Conservation (phyloP, 2,329 filamentous ascomycete species). For the Epichloe sibirici region DNA sequence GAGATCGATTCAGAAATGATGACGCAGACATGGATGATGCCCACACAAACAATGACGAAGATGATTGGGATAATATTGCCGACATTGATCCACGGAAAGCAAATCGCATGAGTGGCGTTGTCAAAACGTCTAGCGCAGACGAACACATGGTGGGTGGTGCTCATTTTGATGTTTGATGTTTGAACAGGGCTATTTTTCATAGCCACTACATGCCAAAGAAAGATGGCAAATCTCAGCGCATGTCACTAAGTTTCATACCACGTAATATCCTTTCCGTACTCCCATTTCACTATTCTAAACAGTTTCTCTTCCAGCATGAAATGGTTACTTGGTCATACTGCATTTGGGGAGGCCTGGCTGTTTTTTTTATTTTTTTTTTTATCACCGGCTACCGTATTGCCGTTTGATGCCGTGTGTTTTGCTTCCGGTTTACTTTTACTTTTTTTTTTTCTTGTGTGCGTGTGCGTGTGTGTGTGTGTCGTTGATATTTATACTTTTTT, state of each 20-base stretch:
- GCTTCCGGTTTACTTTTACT: neutral
- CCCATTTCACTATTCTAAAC: neutral
- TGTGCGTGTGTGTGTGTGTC: neutral
- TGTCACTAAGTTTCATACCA: neutral
- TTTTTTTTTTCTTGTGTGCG: neutral
- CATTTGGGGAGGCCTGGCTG: constrained; percentile 1
- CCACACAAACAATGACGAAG: constrained; percentile 29
- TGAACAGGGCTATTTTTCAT: constrained; percentile 22
- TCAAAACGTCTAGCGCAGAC: constrained; percentile 44
- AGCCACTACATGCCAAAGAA: neutral
- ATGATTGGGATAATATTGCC: constrained; percentile 47
- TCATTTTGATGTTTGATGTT: constrained; percentile 43
- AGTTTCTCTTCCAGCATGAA: constrained; percentile 4
- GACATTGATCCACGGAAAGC: constrained; percentile 38
- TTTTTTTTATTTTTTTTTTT: neutral
- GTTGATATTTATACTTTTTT: constrained; percentile 7
- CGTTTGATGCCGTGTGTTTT: neutral
- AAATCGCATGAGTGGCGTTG: constrained; percentile 53
- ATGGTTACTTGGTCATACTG: constrained; percentile 3
- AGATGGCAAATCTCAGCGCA: neutral
- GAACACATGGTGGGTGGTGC: constrained; percentile 51
- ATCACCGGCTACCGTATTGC: neutral
- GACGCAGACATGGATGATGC: constrained; percentile 51
- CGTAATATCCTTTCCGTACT: neutral
- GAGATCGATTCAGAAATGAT: constrained; percentile 32